A percentile compares a stretch with the other conserved stretches of the same genome.
Conservation (phyloP, 164 flowering plant genomes). For the Magnolia kwangsiensis region DNA sequence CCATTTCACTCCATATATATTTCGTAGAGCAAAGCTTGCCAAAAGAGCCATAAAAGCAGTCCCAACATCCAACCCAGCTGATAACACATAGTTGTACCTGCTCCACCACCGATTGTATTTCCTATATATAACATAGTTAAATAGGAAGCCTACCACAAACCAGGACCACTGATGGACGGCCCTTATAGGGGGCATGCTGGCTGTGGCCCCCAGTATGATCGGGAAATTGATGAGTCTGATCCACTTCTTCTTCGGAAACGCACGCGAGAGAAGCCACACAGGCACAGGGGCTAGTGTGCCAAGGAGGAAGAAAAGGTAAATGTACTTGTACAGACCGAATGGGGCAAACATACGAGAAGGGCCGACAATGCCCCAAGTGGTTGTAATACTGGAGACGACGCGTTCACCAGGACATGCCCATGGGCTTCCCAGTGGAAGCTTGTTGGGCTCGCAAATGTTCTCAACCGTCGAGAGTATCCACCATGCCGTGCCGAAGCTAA, state of each 20-base stretch:
- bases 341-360: neutral
- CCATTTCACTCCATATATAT: neutral
- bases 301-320: neutral
- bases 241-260: neutral
- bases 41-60: neutral
- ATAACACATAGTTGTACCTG: neutral
- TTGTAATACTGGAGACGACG: constrained; percentile 89
- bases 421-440: constrained; percentile 55
- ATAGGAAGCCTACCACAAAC: neutral
- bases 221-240: neutral
- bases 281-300: neutral
- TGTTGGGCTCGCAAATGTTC: constrained; percentile 54
- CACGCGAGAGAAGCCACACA: neutral
- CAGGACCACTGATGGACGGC: neutral
- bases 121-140: neutral
- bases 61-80: neutral
- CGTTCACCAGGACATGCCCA: constrained; percentile 88
- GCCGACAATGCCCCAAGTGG: constrained; percentile 37
- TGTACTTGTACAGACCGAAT: neutral
- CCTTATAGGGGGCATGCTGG: neutral
- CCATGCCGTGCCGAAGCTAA: constrained; percentile 58
- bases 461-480: constrained; percentile 42
- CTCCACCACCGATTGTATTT: neutral
- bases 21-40: no score
- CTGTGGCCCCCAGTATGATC: no score